Conservation (phyloP, 2,329 filamentous ascomycete genomes). For the Pyrenochaeta sp. region DNA sequence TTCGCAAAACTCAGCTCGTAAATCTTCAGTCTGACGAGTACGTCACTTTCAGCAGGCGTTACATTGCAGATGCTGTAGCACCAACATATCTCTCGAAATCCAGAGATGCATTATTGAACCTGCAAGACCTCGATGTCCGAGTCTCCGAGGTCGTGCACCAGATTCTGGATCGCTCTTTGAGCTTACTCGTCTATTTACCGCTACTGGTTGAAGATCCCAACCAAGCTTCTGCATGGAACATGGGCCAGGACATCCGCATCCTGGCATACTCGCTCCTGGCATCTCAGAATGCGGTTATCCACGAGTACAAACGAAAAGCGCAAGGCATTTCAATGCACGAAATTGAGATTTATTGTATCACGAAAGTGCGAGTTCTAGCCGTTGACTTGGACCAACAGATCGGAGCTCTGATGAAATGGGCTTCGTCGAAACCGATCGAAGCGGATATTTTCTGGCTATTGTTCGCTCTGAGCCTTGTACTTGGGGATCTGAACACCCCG, state of each 20-base stretch:
- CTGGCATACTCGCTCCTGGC: slow-evolving; percentile 51
- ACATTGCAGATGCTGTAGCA: slow-evolving; percentile 17
- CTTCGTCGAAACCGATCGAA: slow-evolving; percentile 14
- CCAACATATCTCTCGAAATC: slow-evolving; percentile 13
- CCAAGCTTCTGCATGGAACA: slow-evolving; percentile 54
- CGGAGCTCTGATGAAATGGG: slow-evolving; percentile 26
- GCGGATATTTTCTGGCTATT: slow-evolving; percentile 35
- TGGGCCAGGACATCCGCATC: slow-evolving; percentile 47
- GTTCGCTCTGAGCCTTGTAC: slow-evolving; percentile 31
- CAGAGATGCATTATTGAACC: background rate
- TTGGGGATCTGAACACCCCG: slow-evolving; percentile 30
- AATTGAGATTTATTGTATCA: slow-evolving; percentile 12
- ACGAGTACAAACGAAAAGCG: slow-evolving; percentile 52
- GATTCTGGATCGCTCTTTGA: slow-evolving; percentile 22
- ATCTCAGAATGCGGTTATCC: slow-evolving; percentile 20
- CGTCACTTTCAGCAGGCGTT: slow-evolving; percentile 42
- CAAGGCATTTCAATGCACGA: slow-evolving; percentile 35
- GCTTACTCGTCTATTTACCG: slow-evolving; percentile 67
- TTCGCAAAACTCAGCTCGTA: slow-evolving; percentile 31
- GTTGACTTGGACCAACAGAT: slow-evolving; percentile 25
- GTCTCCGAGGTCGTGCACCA: slow-evolving; percentile 44
- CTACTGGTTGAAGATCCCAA: slow-evolving; percentile 63
- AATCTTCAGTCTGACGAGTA: slow-evolving; percentile 31
- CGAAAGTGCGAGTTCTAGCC: slow-evolving; percentile 5
- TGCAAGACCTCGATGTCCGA: slow-evolving; percentile 44